phyloP scores from a whole-genome alignment of 257 asterid species.

The Knoxia roxburghii region DNA sequence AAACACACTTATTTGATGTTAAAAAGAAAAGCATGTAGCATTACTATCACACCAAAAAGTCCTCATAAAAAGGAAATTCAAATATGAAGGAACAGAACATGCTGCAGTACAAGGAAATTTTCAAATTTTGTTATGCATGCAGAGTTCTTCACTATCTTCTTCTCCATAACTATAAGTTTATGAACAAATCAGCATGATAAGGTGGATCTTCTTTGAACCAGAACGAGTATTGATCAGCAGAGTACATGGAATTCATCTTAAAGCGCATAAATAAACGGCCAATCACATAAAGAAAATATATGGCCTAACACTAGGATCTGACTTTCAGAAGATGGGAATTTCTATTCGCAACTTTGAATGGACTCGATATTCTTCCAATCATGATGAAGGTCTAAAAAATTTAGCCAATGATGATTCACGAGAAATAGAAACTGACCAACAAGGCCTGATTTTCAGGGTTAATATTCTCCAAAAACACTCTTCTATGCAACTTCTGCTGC shows the following conservation, averaged over 20 bases:
- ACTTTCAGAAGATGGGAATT: not conserved
- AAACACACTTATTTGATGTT: not conserved
- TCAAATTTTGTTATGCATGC: not conserved
- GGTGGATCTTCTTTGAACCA: not conserved
- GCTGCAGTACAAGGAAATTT: not conserved
- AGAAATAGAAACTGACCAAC: slow-evolving; percentile 6
- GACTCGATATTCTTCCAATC: not conserved
- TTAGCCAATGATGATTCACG: not conserved
- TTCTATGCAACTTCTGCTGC: slow-evolving; percentile 35
- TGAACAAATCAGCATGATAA: not conserved
- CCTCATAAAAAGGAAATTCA: not conserved
- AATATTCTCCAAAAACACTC: slow-evolving; percentile 27
- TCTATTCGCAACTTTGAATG: not conserved
- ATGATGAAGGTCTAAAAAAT: not conserved
- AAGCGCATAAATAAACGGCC: not conserved
- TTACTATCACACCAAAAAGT: not conserved
- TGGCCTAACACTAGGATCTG: not conserved
- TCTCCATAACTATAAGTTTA: not conserved
- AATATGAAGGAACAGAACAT: not conserved
- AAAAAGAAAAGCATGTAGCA: not conserved
- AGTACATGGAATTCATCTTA: not conserved
- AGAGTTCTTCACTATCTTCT: not conserved
- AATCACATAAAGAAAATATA: not conserved
- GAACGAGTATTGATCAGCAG: not conserved
- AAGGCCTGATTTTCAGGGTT: slow-evolving; percentile 30